phyloP scores from a whole-genome alignment of 2,329 filamentous ascomycete genomes.

The Dactylellina drechsleri region DNA sequence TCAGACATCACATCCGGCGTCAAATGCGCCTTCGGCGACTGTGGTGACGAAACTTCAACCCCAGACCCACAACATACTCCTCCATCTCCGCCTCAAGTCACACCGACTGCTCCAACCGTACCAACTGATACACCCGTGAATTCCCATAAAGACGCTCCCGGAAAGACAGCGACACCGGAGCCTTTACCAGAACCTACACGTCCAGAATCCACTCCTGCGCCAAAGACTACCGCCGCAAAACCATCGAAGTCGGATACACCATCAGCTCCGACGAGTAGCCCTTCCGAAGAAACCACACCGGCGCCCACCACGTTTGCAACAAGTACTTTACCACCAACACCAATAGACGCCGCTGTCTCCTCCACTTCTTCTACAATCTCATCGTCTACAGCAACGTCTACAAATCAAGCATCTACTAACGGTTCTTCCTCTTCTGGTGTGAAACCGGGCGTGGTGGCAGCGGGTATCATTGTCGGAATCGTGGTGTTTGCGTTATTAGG shows the following conservation, averaged over 20 bases:
- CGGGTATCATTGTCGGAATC: slow-evolving; percentile 40
- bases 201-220: slow-evolving; percentile 7
- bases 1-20: slow-evolving; percentile 27
- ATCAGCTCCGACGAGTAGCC: neutral
- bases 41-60: slow-evolving; percentile 8
- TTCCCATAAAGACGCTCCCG: no score
- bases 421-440: slow-evolving; percentile 14
- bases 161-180: slow-evolving; percentile 8
- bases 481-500: slow-evolving; percentile 35
- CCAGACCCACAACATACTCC: slow-evolving; percentile 16
- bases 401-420: slow-evolving; percentile 16
- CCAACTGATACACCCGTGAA: slow-evolving; percentile 4
- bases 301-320: slow-evolving; percentile 17
- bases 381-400: slow-evolving; percentile 13
- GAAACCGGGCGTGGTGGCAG: slow-evolving; percentile 44
- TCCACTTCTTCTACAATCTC: slow-evolving; percentile 2
- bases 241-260: slow-evolving; percentile 5
- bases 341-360: slow-evolving; percentile 14
- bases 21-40: slow-evolving; percentile 53
- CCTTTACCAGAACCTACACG: slow-evolving; percentile 18
- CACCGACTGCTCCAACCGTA: slow-evolving; percentile 26
- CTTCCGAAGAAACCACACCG: slow-evolving; percentile 14
- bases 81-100: slow-evolving; percentile 4
- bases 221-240: slow-evolving; percentile 22
- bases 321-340: slow-evolving; percentile 16